A percentile compares a stretch with the other conserved stretches of the same genome.
These are phyloP conservation scores for Diaporthe vaccinii DNA, from an alignment of 2,329 filamentous ascomycete genomes.

Conservation along the genomic window DNA sequence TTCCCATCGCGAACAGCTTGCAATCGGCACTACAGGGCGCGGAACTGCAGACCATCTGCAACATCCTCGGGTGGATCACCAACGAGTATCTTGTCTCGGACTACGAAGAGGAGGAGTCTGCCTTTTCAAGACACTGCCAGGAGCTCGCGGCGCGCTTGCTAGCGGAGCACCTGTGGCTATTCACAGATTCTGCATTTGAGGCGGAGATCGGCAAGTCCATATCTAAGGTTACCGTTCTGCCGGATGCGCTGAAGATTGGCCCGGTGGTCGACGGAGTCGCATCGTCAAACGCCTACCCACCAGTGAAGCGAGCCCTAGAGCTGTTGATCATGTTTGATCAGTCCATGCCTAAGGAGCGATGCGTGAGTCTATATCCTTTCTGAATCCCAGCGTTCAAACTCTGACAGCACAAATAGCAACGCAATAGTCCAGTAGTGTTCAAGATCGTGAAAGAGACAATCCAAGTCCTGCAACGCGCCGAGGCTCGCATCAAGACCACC, in stretches of 20 bases:
- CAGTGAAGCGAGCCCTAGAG: conserved; percentile 70
- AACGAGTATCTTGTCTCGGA: conserved; percentile 70
- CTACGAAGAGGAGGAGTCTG: conserved; percentile 68
- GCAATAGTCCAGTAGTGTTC: conserved; percentile 69
- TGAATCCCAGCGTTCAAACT: neutral
- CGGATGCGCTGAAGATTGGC: conserved; percentile 64
- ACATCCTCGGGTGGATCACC: conserved; percentile 69
- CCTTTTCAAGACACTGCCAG: conserved; percentile 66
- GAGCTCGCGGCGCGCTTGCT: conserved; percentile 69
- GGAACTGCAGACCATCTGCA: conserved; percentile 65
- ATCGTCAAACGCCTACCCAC: conserved; percentile 70
- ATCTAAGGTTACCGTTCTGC: conserved; percentile 60
- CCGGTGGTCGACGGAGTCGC: conserved; percentile 62
- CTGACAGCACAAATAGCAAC: conserved; percentile 54
- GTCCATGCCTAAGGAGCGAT: conserved; percentile 74
- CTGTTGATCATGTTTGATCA: conserved; percentile 74
- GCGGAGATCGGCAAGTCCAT: conserved; percentile 69
- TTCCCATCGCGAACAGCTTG: conserved; percentile 63
- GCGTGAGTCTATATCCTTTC: conserved; percentile 58
- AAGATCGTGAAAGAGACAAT: conserved; percentile 92
- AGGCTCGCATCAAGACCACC: conserved; percentile 76
- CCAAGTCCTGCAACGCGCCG: conserved; percentile 82
- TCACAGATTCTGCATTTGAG: conserved; percentile 68
- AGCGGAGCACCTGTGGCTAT: conserved; percentile 69
- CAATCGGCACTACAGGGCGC: conserved; percentile 63